phyloP scores from a whole-genome alignment of 176 grass and related monocot genomes.

The Juncus effusus region DNA sequence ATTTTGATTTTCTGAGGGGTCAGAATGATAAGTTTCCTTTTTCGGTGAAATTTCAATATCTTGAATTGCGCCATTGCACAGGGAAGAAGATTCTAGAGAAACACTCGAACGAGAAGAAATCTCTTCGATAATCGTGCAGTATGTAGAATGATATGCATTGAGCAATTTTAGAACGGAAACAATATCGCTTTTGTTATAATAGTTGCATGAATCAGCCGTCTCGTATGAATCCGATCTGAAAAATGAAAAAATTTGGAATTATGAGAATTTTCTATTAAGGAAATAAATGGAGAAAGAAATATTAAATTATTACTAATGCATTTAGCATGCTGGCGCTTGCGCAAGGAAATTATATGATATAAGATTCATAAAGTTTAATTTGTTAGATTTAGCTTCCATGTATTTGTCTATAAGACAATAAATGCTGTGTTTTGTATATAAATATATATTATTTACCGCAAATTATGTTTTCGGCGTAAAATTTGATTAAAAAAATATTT shows the following conservation, averaged over 20 bases:
- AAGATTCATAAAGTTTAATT: no score
- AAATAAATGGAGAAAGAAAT: no score
- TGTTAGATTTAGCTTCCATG: background rate
- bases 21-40: constrained; percentile 33
- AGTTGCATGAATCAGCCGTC: constrained; percentile 45
- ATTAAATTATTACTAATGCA: no score
- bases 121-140: constrained; percentile 48
- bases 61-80: constrained; percentile 21
- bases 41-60: constrained; percentile 13
- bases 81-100: constrained; percentile 33
- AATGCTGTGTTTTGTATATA: background rate
- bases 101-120: constrained; percentile 46
- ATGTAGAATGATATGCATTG: constrained; percentile 50
- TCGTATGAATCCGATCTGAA: constrained; percentile 82
- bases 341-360: no score
- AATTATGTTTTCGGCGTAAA: background rate
- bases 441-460: background rate
- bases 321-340: no score
- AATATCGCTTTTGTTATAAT: constrained; percentile 67
- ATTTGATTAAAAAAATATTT: background rate
- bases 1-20: constrained; percentile 26
- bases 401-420: constrained; percentile 23
- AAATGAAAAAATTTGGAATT: constrained; percentile 25
- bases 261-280: background rate
- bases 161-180: constrained; percentile 51